Conservation (phyloP, 2,329 filamentous ascomycete genomes). For the Amauroascus verrucosus region DNA sequence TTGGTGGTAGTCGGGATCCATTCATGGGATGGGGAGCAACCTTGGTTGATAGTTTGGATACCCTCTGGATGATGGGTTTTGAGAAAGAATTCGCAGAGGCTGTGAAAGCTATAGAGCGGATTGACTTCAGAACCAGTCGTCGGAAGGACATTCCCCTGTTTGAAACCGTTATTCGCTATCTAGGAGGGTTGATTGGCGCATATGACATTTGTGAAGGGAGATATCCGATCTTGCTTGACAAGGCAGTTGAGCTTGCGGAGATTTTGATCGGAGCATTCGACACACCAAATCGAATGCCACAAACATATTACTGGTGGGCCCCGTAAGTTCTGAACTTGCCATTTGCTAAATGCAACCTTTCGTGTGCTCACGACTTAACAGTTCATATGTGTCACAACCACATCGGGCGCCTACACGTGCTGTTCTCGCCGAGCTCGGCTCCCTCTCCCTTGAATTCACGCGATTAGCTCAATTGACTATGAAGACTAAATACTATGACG, state of each 20-base stretch:
- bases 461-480: constrained; percentile 32
- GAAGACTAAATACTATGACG: constrained; percentile 32
- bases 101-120: constrained; percentile 41
- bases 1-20: constrained; percentile 43
- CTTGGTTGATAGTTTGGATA: constrained; percentile 51
- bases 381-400: constrained; percentile 31
- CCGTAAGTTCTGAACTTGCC: constrained; percentile 38
- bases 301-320: constrained; percentile 59
- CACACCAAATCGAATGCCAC: constrained; percentile 24
- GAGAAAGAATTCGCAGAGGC: constrained; percentile 48
- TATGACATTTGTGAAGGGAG: constrained; percentile 50
- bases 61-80: constrained; percentile 53
- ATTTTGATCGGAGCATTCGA: constrained; percentile 42
- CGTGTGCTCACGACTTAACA: constrained; percentile 66
- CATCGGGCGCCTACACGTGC: constrained; percentile 22
- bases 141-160: constrained; percentile 35
- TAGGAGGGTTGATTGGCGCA: constrained; percentile 45
- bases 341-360: constrained; percentile 12
- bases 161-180: constrained; percentile 44
- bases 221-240: constrained; percentile 40
- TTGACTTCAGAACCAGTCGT: constrained; percentile 44
- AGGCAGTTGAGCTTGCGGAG: constrained; percentile 46
- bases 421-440: constrained; percentile 31
- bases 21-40: constrained; percentile 57
- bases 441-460: constrained; percentile 34